These are phyloP conservation scores for Dicorynia guianensis DNA, from an alignment of 306 rosid genomes.

Conservation along the genomic window DNA sequence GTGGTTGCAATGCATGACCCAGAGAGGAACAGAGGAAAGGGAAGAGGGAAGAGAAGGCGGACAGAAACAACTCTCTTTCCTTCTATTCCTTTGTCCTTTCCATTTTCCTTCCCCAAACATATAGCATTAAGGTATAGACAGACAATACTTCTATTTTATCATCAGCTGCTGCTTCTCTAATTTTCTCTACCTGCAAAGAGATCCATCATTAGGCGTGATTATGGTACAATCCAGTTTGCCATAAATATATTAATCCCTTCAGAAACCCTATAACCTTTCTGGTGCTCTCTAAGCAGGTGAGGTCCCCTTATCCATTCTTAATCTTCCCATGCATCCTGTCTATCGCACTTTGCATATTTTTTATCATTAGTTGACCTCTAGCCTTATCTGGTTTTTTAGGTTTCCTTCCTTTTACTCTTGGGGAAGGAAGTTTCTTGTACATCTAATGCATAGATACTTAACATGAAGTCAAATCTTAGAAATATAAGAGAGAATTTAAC, in stretches of 20 bases:
- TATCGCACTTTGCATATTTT: background rate
- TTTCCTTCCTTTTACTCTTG: too few relatives aligned
- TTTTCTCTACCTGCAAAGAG: conserved; percentile 25
- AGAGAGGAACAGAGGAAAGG: conserved; percentile 36
- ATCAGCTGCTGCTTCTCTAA: background rate
- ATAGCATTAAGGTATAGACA: background rate
- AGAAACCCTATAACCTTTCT: background rate
- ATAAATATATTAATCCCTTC: background rate
- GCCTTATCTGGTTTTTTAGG: too few relatives aligned
- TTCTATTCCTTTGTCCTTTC: conserved; percentile 17
- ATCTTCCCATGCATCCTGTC: background rate
- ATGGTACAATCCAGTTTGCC: background rate
- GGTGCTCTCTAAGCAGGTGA: conserved; percentile 35
- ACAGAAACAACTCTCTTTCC: conserved; percentile 43
- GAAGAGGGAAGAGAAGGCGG: conserved; percentile 32
- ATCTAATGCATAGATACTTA: background rate
- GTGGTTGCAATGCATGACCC: conserved; percentile 22
- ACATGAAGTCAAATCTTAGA: too few relatives aligned
- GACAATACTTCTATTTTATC: conserved; percentile 3
- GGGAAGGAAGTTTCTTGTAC: background rate
- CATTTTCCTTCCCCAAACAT: conserved; percentile 29
- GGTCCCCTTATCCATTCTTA: background rate
- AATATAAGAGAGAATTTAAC: too few relatives aligned
- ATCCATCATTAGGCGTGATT: conserved; percentile 3
- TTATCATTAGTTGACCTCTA: too few relatives aligned